These are phyloP conservation scores for Zygotorulaspora sp. DNA, from an alignment of 805 yeast genomes.

Conservation along the genomic window DNA sequence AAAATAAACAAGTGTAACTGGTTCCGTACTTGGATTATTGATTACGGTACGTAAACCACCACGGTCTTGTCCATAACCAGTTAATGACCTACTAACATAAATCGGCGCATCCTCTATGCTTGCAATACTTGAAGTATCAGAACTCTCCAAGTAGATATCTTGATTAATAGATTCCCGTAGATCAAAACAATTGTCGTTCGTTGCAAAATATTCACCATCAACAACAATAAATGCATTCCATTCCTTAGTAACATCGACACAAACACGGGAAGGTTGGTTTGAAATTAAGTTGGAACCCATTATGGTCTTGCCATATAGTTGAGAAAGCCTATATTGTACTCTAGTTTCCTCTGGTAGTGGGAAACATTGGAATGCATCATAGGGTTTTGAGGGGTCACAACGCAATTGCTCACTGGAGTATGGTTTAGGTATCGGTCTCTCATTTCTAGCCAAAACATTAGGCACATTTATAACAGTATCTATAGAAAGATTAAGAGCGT, in stretches of 20 bases:
- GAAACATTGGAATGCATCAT: conserved; percentile 68
- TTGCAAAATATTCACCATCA: conserved; percentile 30
- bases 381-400: conserved; percentile 64
- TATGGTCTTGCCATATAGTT: conserved; percentile 66
- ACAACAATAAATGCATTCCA: conserved; percentile 45
- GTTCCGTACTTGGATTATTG: conserved; percentile 54
- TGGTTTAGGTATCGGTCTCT: conserved; percentile 78
- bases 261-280: conserved; percentile 36
- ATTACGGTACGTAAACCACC: conserved; percentile 84
- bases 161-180: conserved; percentile 25
- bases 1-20: conserved; percentile 55
- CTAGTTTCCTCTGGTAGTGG: conserved; percentile 55
- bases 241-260: conserved; percentile 39
- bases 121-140: conserved; percentile 42
- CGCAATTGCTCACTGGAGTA: conserved; percentile 60
- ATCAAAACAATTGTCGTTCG: conserved; percentile 38
- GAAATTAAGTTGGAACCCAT: conserved; percentile 62
- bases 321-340: conserved; percentile 50
- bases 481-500: conserved; percentile 59
- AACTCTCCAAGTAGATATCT: conserved; percentile 37
- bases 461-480: conserved; percentile 70
- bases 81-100: conserved; percentile 73
- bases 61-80: conserved; percentile 86
- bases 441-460: conserved; percentile 56
- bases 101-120: conserved; percentile 54